Evolutionary conservation across 768 basidiomycete genomes (phyloP), one percentile per base, ranked within the genome.

Genomic region (Cystobasidiopsis lactophilus): DNA sequence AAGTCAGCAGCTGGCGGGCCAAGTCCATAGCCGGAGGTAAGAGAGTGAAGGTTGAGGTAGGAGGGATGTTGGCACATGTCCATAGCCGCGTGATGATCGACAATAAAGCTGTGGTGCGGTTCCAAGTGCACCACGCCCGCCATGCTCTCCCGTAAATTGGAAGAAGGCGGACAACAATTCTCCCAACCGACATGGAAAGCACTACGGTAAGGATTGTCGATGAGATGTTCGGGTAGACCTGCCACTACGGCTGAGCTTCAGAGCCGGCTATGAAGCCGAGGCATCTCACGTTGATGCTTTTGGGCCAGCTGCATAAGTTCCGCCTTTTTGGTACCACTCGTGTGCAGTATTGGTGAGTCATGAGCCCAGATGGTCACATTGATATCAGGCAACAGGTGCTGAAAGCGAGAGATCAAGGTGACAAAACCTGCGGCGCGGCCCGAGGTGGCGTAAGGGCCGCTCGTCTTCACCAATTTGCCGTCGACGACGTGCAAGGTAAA

Each of bases 1-100:
- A 61, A 54, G 14, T 58, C 37, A 26, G 58, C 60, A 7, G 62
- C 57, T 7, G 60, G 54, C 23, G 62, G 62, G 3, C 62, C 62
- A 13, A 52, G 40, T 49, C 61, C 55, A 31, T 56, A 56, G 38
- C 52, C 52, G 11, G 38, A 41, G 2, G 55, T 52, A 18, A 56
- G 33, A 16, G 40, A 46, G 37, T 56, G 52, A 9, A 56, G 37
- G 9, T 29, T 52, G 14, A 56, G 21, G 38, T 52, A 54, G 11
- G 24, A 23, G 24, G 68, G 68, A 33, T 68, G 63, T 0, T 33
- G 5, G 59, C 68, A 69, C 16, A 66, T 38, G 54, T 68, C 64
- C 60, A 63, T 65, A 21, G 59, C 47, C 0, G 29, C 46, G 0
- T 43, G 23, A 31, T 66, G 65, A 33, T 60, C 50, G 26, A 63